phyloP scores from a whole-genome alignment of 2,329 filamentous ascomycete genomes.

The Aspergillus puulaauensis region DNA sequence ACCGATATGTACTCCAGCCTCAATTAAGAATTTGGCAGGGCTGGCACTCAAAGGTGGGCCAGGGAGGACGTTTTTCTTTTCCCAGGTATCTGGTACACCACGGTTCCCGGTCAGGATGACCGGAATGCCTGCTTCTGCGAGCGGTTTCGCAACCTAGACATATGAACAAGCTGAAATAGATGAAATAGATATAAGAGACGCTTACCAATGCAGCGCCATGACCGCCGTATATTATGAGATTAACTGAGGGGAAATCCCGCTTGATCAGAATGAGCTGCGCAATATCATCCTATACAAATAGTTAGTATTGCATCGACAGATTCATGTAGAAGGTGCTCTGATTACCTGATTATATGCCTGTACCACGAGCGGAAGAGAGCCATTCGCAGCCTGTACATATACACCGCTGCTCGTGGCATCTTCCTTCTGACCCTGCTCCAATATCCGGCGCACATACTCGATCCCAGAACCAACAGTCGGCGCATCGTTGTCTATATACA shows the following conservation, averaged over 20 bases:
- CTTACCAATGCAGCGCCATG: neutral
- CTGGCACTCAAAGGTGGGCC: conserved; percentile 45
- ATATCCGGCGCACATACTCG: neutral
- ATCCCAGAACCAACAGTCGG: neutral
- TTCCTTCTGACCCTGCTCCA: neutral
- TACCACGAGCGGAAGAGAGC: neutral
- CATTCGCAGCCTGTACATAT: neutral
- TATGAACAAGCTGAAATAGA: too few relatives aligned
- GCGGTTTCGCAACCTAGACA: conserved; percentile 37
- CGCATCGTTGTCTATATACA: neutral
- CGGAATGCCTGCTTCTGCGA: conserved; percentile 42
- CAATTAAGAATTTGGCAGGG: conserved; percentile 7
- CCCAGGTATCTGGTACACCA: conserved; percentile 33
- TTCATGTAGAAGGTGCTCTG: neutral
- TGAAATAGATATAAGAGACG: neutral
- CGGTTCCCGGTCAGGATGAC: conserved; percentile 46
- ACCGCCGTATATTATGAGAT: neutral
- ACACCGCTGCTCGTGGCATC: neutral
- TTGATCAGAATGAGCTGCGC: conserved; percentile 3
- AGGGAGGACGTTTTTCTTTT: conserved; percentile 38
- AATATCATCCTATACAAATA: conserved; percentile 1
- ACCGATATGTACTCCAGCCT: conserved; percentile 25
- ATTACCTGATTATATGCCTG: neutral
- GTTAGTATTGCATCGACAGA: neutral
- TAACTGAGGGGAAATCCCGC: neutral